Conservation (phyloP, 345 rosid species). For the Boechera divaricarpa region DNA sequence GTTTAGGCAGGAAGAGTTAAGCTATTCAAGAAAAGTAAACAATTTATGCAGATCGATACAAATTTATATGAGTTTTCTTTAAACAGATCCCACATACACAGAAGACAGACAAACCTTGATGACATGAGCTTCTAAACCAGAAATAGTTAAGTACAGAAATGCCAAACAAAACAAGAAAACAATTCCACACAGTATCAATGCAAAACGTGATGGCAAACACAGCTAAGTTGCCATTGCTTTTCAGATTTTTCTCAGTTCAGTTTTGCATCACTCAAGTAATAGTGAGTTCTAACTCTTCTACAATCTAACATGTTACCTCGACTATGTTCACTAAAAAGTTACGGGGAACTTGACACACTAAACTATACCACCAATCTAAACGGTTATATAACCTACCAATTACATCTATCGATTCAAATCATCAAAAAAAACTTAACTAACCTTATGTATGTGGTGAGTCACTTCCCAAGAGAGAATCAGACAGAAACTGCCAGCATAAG, state of each 20-base stretch:
- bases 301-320: constrained; percentile 5
- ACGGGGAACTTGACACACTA: background rate
- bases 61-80: background rate
- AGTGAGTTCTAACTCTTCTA: background rate
- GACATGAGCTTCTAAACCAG: background rate
- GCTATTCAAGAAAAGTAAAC: background rate
- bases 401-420: constrained; percentile 7
- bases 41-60: background rate
- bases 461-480: constrained; percentile 88
- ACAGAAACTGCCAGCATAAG: constrained; percentile 60
- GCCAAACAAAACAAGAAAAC: background rate
- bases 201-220: background rate
- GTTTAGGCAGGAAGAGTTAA: background rate
- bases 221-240: constrained; percentile 6
- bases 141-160: background rate
- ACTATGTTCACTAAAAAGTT: background rate
- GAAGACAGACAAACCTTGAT: background rate
- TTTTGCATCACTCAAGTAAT: background rate
- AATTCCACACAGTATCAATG: background rate
- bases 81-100: background rate
- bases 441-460: constrained; percentile 84
- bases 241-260: background rate
- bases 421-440: constrained; percentile 41
- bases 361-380: background rate
- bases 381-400: background rate